Percentiles rank a stretch among this genome's conserved stretches.
Evolutionary conservation across 208 protist species (phyloP).

Genomic region (Leishmania gerbilli): DNA sequence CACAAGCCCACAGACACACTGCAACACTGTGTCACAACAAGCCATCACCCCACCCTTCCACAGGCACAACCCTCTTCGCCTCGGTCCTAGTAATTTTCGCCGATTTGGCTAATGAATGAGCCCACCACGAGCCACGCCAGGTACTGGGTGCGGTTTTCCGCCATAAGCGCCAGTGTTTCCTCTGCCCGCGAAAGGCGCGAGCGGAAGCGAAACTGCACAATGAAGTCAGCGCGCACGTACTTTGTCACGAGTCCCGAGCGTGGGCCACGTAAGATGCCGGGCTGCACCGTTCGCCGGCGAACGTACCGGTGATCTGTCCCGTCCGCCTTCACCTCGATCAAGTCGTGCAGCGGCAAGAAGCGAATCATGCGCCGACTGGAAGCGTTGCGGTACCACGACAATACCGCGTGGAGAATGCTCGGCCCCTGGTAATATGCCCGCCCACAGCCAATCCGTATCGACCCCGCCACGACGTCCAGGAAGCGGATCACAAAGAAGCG

Average conservation of each 20-base stretch:
- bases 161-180: conserved; percentile 55
- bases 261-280: conserved; percentile 43
- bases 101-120: conserved; percentile 59
- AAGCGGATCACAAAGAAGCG: conserved; percentile 74
- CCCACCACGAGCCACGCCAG: conserved; percentile 67
- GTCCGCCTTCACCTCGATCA: conserved; percentile 45
- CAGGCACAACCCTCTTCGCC: neutral
- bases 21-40: neutral
- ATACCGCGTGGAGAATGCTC: conserved; percentile 39
- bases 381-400: conserved; percentile 46
- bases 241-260: conserved; percentile 31
- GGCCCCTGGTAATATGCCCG: neutral
- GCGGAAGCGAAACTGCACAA: conserved; percentile 62
- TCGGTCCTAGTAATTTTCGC: conserved; percentile 10
- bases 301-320: conserved; percentile 53
- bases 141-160: conserved; percentile 48
- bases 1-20: neutral
- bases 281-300: conserved; percentile 37
- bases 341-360: conserved; percentile 59
- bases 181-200: conserved; percentile 40
- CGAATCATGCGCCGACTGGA: conserved; percentile 54
- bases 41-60: neutral
- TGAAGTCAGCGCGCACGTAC: conserved; percentile 52
- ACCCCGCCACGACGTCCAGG: conserved; percentile 32
- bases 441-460: neutral